Evolutionary conservation across 2,329 filamentous ascomycete genomes (phyloP).

Genomic region (Lecanoromycetidae sp.): DNA sequence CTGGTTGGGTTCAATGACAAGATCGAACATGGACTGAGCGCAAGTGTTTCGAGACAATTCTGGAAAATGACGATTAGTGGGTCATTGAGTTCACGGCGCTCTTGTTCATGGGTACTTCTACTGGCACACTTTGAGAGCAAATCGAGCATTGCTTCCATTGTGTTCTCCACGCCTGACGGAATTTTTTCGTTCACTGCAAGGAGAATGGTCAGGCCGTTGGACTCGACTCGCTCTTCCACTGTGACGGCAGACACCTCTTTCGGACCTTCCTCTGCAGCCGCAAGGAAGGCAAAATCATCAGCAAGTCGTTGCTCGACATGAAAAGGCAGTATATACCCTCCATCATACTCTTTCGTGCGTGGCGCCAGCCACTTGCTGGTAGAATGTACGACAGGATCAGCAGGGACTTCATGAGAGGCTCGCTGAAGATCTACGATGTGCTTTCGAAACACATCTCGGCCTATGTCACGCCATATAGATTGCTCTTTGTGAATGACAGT

Average conservation of each 20-base stretch:
- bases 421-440: slow-evolving; percentile 18
- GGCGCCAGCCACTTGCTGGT: not conserved
- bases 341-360: not conserved
- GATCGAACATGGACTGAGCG: slow-evolving; percentile 5
- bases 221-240: slow-evolving; percentile 20
- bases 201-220: slow-evolving; percentile 14
- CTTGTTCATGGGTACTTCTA: slow-evolving; percentile 8
- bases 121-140: slow-evolving; percentile 9
- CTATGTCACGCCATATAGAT: slow-evolving; percentile 20
- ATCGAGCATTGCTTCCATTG: slow-evolving; percentile 4
- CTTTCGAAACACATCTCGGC: slow-evolving; percentile 18
- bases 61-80: not conserved
- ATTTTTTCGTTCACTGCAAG: slow-evolving; percentile 18
- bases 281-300: slow-evolving; percentile 25
- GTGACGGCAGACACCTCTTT: slow-evolving; percentile 24
- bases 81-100: not conserved
- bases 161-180: not conserved
- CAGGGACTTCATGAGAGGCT: not conserved
- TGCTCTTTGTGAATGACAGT: slow-evolving; percentile 14
- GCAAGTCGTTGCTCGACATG: slow-evolving; percentile 22
- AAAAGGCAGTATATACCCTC: slow-evolving; percentile 17
- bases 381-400: slow-evolving; percentile 1
- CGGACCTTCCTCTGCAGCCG: slow-evolving; percentile 21
- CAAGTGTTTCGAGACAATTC: slow-evolving; percentile 3
- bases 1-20: slow-evolving; percentile 4